Evolutionary conservation across 2,329 filamentous ascomycete genomes (phyloP).

Genomic region (Trichoderma sp.): DNA sequence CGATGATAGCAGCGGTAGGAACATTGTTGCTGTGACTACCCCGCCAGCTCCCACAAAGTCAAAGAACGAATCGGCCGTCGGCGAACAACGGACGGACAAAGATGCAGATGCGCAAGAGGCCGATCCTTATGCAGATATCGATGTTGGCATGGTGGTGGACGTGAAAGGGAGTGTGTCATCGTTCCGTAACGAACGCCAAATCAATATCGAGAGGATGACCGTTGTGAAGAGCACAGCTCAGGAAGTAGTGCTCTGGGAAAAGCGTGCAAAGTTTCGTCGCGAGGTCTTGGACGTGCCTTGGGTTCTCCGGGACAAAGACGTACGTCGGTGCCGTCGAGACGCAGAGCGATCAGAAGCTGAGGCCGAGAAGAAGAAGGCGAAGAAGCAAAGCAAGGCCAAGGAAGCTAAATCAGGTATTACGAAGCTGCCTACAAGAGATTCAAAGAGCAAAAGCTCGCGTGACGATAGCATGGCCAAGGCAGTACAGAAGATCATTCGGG

Average conservation of each 20-base stretch:
- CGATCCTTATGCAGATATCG: conserved; percentile 34
- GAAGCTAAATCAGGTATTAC: not conserved
- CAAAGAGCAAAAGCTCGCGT: not conserved
- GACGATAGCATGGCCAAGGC: conserved; percentile 19
- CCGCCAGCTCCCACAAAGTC: not conserved
- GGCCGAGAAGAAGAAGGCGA: conserved; percentile 23
- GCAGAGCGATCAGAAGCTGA: conserved; percentile 38
- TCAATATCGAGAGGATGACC: conserved; percentile 52
- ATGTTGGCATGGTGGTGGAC: conserved; percentile 56
- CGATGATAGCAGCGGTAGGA: conserved; percentile 64
- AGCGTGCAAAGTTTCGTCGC: conserved; percentile 48
- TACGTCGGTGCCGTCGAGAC: conserved; percentile 50
- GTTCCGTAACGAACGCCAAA: conserved; percentile 50
- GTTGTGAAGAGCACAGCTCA: conserved; percentile 51
- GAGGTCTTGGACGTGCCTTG: conserved; percentile 54
- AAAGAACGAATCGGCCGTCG: not conserved
- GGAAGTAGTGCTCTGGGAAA: conserved; percentile 60
- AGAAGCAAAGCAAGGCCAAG: conserved; percentile 23
- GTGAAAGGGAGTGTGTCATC: conserved; percentile 52
- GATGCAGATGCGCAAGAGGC: not conserved
- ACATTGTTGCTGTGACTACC: conserved; percentile 45
- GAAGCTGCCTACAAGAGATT: not conserved
- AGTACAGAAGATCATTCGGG: conserved; percentile 30
- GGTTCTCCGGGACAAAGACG: conserved; percentile 49
- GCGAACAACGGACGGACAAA: not conserved